Evolutionary conservation across 2,329 filamentous ascomycete genomes (phyloP), one percentile per base, ranked within the genome.

Genomic region (Colletotrichum somersetense): DNA sequence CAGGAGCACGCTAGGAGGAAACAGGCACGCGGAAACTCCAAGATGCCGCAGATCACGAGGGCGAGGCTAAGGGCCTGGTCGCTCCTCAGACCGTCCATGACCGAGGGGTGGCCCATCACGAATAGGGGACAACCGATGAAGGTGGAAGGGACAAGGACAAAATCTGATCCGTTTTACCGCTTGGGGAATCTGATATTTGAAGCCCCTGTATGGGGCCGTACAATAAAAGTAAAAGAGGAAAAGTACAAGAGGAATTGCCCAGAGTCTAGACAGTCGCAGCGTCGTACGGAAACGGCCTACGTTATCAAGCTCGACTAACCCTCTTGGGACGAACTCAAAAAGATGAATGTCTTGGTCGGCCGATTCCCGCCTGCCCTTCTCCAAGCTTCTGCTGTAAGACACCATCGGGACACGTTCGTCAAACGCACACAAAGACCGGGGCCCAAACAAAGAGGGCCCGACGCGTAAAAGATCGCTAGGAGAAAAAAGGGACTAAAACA

Each of bases 21-120:
- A 30, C 68, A 71, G 11, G 42, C 20, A 5, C 44, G 35, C 5
- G 68, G 68, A 6, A 63, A 68, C 42, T 63, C 52, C 10, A 62
- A 18, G 42, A 68, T 14, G 0, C 68, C 68, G 52, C 35, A 58
- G 10, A 52, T 18, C 52, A 53, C 16, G 35, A 71, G 58, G 1
- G 38, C 18, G 1, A 71, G 44, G 0, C 10, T 65, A 23, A 71
- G 10, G 40, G 6, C 35, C 38, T 68, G 57, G 14, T 68, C 68
- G 42, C 58, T 30, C 18, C 44, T 23, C 1, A 55, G 5, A 1
- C 4, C 23, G 12, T 18, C 1, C 65, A 59, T 53, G 16, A 5
- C 2, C 16, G 3, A 8, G 33, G 30, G 20, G 23, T 26, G 26
- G 18, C 8, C 42, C 58, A 33, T 18, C 11, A 2, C 35, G 26